Evolutionary conservation across 352 stramenopile genomes (phyloP).

Genomic region (Plasmopara halstedii): DNA sequence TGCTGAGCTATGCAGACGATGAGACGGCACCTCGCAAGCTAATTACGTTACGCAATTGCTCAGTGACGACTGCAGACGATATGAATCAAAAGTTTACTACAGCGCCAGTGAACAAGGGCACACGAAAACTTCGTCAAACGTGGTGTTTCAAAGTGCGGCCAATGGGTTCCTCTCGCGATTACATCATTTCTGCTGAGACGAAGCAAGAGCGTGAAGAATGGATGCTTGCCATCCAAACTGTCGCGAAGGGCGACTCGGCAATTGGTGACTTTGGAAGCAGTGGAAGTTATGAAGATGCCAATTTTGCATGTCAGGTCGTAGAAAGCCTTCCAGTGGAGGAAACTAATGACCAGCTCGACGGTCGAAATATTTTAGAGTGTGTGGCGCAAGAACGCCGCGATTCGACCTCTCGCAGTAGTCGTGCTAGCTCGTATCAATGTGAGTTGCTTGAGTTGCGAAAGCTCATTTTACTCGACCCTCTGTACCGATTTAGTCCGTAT

Average conservation of each 20-base stretch:
- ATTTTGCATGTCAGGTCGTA: slow-evolving; percentile 1
- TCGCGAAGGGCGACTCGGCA: slow-evolving; percentile 49
- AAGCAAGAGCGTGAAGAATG: slow-evolving; percentile 87
- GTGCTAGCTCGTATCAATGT: slow-evolving; percentile 39
- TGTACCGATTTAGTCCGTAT: slow-evolving; percentile 75
- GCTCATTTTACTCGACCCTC: slow-evolving; percentile 71
- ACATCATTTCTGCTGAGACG: slow-evolving; percentile 78
- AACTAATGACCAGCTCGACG: slow-evolving; percentile 42
- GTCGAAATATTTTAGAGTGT: slow-evolving; percentile 44
- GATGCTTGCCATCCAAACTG: slow-evolving; percentile 80
- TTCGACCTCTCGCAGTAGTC: slow-evolving; percentile 48
- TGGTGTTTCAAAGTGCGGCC: slow-evolving; percentile 82
- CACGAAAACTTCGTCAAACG: slow-evolving; percentile 67
- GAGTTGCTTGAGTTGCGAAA: slow-evolving; percentile 61
- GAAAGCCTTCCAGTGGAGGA: slow-evolving; percentile 36
- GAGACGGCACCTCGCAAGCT: slow-evolving; percentile 54
- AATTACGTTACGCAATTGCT: slow-evolving; percentile 67
- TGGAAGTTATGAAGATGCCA: slow-evolving; percentile 28
- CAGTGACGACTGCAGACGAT: slow-evolving; percentile 62
- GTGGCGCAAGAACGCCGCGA: slow-evolving; percentile 42
- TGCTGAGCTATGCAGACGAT: slow-evolving; percentile 74
- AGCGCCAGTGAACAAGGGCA: slow-evolving; percentile 79
- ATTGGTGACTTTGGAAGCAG: slow-evolving; percentile 17
- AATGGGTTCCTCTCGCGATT: slow-evolving; percentile 68
- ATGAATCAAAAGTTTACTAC: slow-evolving; percentile 86